These are phyloP conservation scores for Trichoderma virens DNA, from an alignment of 495 filamentous ascomycete species.

Conservation along the genomic window DNA sequence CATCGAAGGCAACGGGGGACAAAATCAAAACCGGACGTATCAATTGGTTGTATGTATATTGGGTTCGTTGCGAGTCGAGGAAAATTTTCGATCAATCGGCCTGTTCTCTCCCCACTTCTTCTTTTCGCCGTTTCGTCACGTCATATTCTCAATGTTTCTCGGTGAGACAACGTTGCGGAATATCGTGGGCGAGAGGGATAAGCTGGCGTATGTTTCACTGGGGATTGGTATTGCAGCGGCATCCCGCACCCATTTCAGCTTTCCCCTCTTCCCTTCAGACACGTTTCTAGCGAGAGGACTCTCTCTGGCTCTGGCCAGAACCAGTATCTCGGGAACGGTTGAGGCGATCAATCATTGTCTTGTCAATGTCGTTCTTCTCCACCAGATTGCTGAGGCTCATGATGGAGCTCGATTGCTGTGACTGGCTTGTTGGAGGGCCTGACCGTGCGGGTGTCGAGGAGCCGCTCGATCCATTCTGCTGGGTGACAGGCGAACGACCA, in stretches of 20 bases:
- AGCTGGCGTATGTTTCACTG: too few relatives aligned
- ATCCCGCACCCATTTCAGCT: too few relatives aligned
- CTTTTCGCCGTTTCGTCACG: too few relatives aligned
- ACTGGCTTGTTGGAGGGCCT: constrained; percentile 12
- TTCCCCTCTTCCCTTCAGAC: too few relatives aligned
- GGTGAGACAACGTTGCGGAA: too few relatives aligned
- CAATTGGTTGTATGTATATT: neutral
- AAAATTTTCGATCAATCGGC: neutral
- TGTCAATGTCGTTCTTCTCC: constrained; percentile 32
- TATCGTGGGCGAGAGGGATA: too few relatives aligned
- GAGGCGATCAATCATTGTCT: constrained; percentile 34
- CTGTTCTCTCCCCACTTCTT: neutral
- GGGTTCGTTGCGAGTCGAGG: neutral
- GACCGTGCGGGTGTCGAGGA: constrained; percentile 24
- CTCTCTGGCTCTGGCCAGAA: neutral
- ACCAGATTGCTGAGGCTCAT: constrained; percentile 42
- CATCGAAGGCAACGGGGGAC: neutral
- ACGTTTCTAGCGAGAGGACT: neutral
- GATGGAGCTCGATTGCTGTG: constrained; percentile 14
- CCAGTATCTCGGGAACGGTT: constrained; percentile 13
- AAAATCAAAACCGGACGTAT: neutral
- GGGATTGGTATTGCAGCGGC: too few relatives aligned
- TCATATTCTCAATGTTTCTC: too few relatives aligned
- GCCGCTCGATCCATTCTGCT: constrained; percentile 11
- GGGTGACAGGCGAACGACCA: constrained; percentile 18